These are phyloP conservation scores for Medicago lupulina DNA, from an alignment of 306 rosid genomes.

Conservation along the genomic window DNA sequence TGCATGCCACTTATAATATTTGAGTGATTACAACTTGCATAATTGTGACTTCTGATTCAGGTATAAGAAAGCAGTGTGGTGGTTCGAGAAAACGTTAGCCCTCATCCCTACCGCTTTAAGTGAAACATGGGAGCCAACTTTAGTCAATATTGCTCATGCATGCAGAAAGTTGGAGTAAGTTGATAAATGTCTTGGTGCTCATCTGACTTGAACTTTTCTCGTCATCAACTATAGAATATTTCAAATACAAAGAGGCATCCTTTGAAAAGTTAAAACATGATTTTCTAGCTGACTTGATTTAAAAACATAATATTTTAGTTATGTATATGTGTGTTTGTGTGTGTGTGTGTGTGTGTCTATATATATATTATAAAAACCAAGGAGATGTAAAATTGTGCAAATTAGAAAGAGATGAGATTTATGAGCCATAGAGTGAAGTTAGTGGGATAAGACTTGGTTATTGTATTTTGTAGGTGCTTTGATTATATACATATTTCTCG, in stretches of 20 bases:
- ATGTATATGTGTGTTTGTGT: neutral
- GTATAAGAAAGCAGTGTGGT: constrained; percentile 78
- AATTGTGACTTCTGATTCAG: constrained; percentile 57
- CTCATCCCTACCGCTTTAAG: constrained; percentile 75
- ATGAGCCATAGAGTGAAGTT: neutral
- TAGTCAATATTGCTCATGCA: constrained; percentile 92
- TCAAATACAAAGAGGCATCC: neutral
- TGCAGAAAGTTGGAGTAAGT: constrained; percentile 90
- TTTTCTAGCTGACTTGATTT: constrained; percentile 23
- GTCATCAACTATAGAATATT: constrained; percentile 6
- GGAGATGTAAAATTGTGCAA: neutral
- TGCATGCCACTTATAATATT: constrained; percentile 23
- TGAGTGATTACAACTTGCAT: constrained; percentile 37
- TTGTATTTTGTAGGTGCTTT: constrained; percentile 17
- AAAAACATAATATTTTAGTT: constrained; percentile 9
- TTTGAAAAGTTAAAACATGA: constrained; percentile 20
- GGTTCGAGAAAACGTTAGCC: constrained; percentile 91
- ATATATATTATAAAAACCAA: neutral
- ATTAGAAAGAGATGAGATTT: neutral
- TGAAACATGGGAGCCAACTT: constrained; percentile 96
- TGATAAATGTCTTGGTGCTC: constrained; percentile 32
- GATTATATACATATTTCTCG: constrained; percentile 1
- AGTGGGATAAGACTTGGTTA: neutral
- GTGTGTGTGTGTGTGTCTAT: no score
- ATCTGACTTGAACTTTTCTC: constrained; percentile 22